Conservation (phyloP, 2,329 filamentous ascomycete genomes). For the Leptographium radiaticola region DNA sequence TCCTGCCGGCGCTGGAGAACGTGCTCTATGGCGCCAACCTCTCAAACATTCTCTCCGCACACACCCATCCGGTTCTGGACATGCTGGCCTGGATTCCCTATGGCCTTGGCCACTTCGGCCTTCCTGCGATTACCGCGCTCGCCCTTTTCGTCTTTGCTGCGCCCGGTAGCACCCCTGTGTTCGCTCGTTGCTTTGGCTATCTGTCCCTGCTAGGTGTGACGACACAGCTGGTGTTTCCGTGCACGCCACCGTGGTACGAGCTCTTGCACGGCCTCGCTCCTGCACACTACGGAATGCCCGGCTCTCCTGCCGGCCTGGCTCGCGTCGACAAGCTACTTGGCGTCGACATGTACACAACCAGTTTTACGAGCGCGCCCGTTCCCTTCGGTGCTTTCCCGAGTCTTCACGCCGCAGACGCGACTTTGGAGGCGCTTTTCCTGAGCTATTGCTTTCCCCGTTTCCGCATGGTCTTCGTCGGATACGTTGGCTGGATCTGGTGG, state of each 20-base stretch:
- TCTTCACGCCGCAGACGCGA: slow-evolving; percentile 79
- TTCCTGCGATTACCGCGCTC: slow-evolving; percentile 63
- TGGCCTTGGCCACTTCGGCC: slow-evolving; percentile 79
- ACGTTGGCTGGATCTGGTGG: slow-evolving; percentile 94
- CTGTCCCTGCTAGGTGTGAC: slow-evolving; percentile 80
- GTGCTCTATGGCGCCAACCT: slow-evolving; percentile 92
- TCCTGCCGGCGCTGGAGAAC: slow-evolving; percentile 87
- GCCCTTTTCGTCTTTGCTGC: slow-evolving; percentile 82
- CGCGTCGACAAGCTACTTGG: slow-evolving; percentile 84
- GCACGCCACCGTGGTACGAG: slow-evolving; percentile 95
- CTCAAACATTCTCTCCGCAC: slow-evolving; percentile 86
- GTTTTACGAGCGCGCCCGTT: slow-evolving; percentile 78
- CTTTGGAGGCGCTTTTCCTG: slow-evolving; percentile 85
- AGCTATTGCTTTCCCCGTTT: slow-evolving; percentile 80
- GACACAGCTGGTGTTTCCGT: slow-evolving; percentile 83
- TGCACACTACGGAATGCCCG: slow-evolving; percentile 82
- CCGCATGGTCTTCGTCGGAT: slow-evolving; percentile 65
- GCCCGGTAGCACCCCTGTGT: slow-evolving; percentile 72
- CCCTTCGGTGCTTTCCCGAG: slow-evolving; percentile 95
- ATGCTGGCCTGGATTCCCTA: slow-evolving; percentile 90
- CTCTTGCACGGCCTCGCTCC: slow-evolving; percentile 82
- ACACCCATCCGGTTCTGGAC: slow-evolving; percentile 73
- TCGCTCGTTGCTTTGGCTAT: slow-evolving; percentile 80
- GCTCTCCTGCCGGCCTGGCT: slow-evolving; percentile 78
- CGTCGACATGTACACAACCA: slow-evolving; percentile 83